phyloP scores from a whole-genome alignment of 805 yeast species.

The Kuraishia cidri region DNA sequence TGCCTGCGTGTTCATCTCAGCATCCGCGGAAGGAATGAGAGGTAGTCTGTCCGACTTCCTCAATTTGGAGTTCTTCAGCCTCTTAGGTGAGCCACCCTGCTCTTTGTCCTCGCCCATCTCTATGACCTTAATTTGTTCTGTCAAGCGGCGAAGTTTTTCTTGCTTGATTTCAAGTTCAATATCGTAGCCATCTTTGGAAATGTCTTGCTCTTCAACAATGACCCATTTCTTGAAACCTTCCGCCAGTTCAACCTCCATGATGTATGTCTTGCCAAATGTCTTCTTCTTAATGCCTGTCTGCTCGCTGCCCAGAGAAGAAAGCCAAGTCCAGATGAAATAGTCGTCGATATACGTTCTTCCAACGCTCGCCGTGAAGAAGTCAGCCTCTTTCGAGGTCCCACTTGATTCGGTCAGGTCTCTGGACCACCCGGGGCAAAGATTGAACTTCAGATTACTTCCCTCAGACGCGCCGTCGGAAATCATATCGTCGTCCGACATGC shows the following conservation, averaged over 20 bases:
- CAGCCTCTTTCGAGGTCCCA: slow-evolving; percentile 7
- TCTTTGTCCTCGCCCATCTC: too few relatives aligned
- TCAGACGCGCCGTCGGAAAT: slow-evolving; percentile 30
- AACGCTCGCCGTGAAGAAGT: slow-evolving; percentile 34
- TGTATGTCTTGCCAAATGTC: slow-evolving; percentile 73
- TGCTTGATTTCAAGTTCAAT: slow-evolving; percentile 22
- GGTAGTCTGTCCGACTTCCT: too few relatives aligned
- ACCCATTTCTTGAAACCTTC: slow-evolving; percentile 75
- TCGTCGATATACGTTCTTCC: slow-evolving; percentile 71
- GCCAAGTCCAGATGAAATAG: slow-evolving; percentile 89
- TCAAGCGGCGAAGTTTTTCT: slow-evolving; percentile 18
- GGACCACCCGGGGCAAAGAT: slow-evolving; percentile 25
- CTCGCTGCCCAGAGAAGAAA: slow-evolving; percentile 67
- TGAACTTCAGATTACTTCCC: slow-evolving; percentile 14
- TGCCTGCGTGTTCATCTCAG: too few relatives aligned
- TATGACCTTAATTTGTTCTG: slow-evolving; percentile 17
- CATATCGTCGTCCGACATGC: slow-evolving; percentile 23
- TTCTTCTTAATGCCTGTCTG: slow-evolving; percentile 56
- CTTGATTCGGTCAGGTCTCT: slow-evolving; percentile 13
- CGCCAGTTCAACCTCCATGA: slow-evolving; percentile 71
- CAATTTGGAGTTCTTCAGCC: too few relatives aligned
- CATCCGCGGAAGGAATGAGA: too few relatives aligned
- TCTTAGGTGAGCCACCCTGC: too few relatives aligned
- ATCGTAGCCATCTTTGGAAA: slow-evolving; percentile 23
- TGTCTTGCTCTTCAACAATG: slow-evolving; percentile 58